Conservation (phyloP, 495 filamentous ascomycete genomes). For the Aspergillus homomorphus region DNA sequence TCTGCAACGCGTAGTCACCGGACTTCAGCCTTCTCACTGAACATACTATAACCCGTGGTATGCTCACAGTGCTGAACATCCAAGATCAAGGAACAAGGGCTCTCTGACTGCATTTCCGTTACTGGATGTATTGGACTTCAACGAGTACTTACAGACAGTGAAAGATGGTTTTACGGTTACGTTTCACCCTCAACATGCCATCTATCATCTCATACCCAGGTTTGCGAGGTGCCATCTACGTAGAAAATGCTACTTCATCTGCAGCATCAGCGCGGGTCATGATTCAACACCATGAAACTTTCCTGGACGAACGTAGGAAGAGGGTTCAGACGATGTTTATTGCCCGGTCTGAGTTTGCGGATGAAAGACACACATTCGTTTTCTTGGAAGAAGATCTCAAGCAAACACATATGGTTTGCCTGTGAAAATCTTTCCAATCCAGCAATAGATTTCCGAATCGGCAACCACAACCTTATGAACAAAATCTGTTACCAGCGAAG, state of each 20-base stretch:
- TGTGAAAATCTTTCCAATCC: no score
- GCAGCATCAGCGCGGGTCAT: background rate
- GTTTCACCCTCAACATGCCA: constrained; percentile 29
- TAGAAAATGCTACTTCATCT: background rate
- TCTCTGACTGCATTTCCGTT: constrained; percentile 28
- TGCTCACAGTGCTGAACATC: constrained; percentile 16
- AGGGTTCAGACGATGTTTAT: no score
- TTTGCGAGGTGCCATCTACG: background rate
- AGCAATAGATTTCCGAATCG: no score
- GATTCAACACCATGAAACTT: background rate
- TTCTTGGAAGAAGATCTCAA: no score
- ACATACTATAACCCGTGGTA: constrained; percentile 18
- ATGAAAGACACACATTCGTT: background rate
- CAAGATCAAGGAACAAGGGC: constrained; percentile 25
- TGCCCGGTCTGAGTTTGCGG: background rate
- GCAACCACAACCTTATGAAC: no score
- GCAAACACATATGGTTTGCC: no score
- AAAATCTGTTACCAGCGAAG: no score
- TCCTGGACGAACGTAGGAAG: no score
- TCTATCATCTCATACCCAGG: background rate
- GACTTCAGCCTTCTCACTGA: constrained; percentile 7
- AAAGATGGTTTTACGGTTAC: constrained; percentile 20
- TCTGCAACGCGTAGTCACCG: background rate
- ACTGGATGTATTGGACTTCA: constrained; percentile 23
- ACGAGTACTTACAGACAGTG: constrained; percentile 25